A percentile compares a stretch with the other conserved stretches of the same genome.
These are phyloP conservation scores for Rutstroemia sp. DNA, from an alignment of 2,329 filamentous ascomycete genomes.

Conservation along the genomic window DNA sequence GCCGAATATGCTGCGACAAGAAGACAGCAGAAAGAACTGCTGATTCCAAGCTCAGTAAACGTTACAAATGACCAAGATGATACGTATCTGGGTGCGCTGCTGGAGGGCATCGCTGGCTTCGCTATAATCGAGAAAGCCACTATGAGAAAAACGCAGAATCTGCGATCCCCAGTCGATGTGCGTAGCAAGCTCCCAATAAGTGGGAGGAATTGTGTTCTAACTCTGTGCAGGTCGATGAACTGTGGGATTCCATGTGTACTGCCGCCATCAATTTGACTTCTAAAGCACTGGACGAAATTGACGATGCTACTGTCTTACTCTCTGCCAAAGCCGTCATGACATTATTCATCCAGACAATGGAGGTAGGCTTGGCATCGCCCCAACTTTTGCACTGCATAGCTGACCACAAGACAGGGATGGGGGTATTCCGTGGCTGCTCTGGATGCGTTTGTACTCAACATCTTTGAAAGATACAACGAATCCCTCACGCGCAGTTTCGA, in stretches of 20 bases:
- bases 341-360: constrained; percentile 97
- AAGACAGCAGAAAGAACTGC: constrained; percentile 81
- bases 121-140: constrained; percentile 94
- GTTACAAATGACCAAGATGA: constrained; percentile 80
- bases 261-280: constrained; percentile 75
- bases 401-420: constrained; percentile 58
- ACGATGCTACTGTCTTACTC: constrained; percentile 81
- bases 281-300: constrained; percentile 69
- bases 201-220: constrained; percentile 11
- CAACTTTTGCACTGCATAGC: not conserved
- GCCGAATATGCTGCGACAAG: constrained; percentile 88
- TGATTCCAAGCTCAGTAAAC: constrained; percentile 70
- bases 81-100: constrained; percentile 69
- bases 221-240: constrained; percentile 71
- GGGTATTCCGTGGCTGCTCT: constrained; percentile 76
- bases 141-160: constrained; percentile 75
- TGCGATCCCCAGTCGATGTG: constrained; percentile 78
- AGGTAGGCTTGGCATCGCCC: constrained; percentile 46
- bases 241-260: constrained; percentile 98
- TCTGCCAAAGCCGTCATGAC: constrained; percentile 92
- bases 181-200: constrained; percentile 24
- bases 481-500: constrained; percentile 86
- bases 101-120: constrained; percentile 93
- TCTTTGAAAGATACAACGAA: constrained; percentile 87
- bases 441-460: constrained; percentile 74